Evolutionary conservation across 2,329 filamentous ascomycete species (phyloP).

Genomic region (Arachnopeziza araneosa): DNA sequence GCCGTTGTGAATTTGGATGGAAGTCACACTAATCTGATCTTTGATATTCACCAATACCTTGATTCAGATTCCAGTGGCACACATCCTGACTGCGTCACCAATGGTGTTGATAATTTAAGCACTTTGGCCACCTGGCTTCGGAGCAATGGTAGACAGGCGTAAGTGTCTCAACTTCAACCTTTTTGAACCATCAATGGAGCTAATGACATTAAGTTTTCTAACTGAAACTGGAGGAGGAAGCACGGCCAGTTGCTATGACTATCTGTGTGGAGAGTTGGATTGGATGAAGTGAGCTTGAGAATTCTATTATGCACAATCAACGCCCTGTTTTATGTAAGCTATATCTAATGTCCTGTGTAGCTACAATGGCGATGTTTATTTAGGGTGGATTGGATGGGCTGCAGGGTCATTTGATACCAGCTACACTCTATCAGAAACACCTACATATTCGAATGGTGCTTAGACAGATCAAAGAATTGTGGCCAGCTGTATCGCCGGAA

Average conservation of each 20-base stretch:
- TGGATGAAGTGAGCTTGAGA: constrained; percentile 26
- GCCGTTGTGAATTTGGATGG: constrained; percentile 55
- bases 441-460: neutral
- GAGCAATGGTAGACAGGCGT: constrained; percentile 5
- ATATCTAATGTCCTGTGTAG: constrained; percentile 7
- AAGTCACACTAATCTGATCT: constrained; percentile 47
- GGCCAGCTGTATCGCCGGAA: neutral
- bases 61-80: constrained; percentile 52
- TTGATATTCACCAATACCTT: constrained; percentile 58
- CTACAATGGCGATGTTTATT: constrained; percentile 33
- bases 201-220: neutral
- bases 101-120: constrained; percentile 45
- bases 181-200: neutral
- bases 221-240: constrained; percentile 43
- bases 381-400: constrained; percentile 35
- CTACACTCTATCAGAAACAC: neutral
- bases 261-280: constrained; percentile 31
- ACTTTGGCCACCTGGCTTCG: constrained; percentile 34
- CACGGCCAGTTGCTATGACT: constrained; percentile 28
- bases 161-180: neutral
- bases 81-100: constrained; percentile 44
- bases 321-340: neutral
- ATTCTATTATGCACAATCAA: neutral
- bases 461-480: neutral
- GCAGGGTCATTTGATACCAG: constrained; percentile 30